Evolutionary conservation across 163 green algal species (phyloP).

Genomic region (Coccomyxa subellipsoidea): DNA sequence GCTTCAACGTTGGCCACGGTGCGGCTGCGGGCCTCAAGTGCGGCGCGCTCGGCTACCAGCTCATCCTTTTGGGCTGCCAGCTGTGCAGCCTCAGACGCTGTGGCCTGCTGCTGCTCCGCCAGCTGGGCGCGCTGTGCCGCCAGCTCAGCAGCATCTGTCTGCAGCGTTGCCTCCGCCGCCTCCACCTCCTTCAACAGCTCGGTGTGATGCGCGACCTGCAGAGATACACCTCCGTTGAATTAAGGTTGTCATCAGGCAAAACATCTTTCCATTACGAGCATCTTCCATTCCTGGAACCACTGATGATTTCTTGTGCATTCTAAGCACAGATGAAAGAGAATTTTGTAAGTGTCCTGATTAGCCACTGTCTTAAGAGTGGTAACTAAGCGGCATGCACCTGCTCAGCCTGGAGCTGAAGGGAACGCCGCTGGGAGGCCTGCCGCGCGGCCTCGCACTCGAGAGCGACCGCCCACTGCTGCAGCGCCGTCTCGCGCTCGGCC

Average conservation of each 20-base stretch:
- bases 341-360: too few species aligned
- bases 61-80: neutral
- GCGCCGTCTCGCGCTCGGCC: constrained; percentile 49
- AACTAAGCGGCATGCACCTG: neutral
- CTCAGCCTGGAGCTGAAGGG: neutral
- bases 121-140: constrained; percentile 42
- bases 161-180: constrained; percentile 10
- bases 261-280: too few species aligned
- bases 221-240: too few species aligned
- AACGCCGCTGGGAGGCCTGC: constrained; percentile 30
- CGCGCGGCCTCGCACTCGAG: constrained; percentile 37
- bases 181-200: constrained; percentile 12
- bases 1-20: neutral
- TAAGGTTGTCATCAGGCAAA: too few species aligned
- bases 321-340: too few species aligned
- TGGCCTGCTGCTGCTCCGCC: constrained; percentile 7
- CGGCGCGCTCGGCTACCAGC: neutral
- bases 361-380: too few species aligned
- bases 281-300: too few species aligned
- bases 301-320: too few species aligned
- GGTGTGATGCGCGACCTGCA: neutral
- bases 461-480: constrained; percentile 47
- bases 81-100: neutral
- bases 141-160: constrained; percentile 30
- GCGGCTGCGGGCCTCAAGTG: neutral